Percentiles rank a stretch among this genome's conserved stretches.
Conservation (phyloP, 192 early-diverging fungal genomes). For the Funneliformis geosporum region DNA sequence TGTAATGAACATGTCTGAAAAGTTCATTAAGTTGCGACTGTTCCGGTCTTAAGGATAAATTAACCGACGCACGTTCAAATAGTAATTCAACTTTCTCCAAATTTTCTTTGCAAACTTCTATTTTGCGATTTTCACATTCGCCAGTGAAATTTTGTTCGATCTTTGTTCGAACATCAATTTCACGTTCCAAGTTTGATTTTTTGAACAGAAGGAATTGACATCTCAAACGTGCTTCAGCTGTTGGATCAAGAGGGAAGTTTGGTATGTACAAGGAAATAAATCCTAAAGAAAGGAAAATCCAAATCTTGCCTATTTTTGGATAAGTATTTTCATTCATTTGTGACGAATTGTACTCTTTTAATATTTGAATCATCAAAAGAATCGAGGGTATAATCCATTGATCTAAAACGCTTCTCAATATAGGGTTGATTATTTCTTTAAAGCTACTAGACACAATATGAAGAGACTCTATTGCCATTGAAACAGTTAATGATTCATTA, state of each 20-base stretch:
- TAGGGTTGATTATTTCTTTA: neutral
- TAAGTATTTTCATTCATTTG: slow-evolving; percentile 13
- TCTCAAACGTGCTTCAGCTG: slow-evolving; percentile 66
- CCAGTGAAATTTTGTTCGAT: slow-evolving; percentile 70
- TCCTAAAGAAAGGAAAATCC: slow-evolving; percentile 57
- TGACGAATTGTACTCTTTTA: neutral
- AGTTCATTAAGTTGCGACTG: slow-evolving; percentile 66
- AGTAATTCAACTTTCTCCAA: slow-evolving; percentile 44
- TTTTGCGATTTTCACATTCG: slow-evolving; percentile 45
- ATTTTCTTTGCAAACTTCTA: slow-evolving; percentile 37
- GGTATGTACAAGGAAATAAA: slow-evolving; percentile 78
- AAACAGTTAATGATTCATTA: neutral
- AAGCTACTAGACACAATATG: neutral
- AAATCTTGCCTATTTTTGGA: slow-evolving; percentile 54
- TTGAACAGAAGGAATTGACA: slow-evolving; percentile 64
- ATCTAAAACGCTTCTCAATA: neutral
- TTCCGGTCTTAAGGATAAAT: slow-evolving; percentile 66
- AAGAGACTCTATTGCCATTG: neutral
- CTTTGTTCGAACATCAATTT: slow-evolving; percentile 56
- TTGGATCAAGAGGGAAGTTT: slow-evolving; percentile 81
- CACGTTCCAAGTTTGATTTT: slow-evolving; percentile 45
- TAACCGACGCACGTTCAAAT: slow-evolving; percentile 36
- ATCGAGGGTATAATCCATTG: slow-evolving; percentile 28
- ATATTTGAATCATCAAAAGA: slow-evolving; percentile 15
- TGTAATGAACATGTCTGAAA: slow-evolving; percentile 59